Percentiles rank a stretch among this genome's conserved stretches.
phyloP scores from a whole-genome alignment of 2,329 filamentous ascomycete species.

The Bipolaris gigantea region DNA sequence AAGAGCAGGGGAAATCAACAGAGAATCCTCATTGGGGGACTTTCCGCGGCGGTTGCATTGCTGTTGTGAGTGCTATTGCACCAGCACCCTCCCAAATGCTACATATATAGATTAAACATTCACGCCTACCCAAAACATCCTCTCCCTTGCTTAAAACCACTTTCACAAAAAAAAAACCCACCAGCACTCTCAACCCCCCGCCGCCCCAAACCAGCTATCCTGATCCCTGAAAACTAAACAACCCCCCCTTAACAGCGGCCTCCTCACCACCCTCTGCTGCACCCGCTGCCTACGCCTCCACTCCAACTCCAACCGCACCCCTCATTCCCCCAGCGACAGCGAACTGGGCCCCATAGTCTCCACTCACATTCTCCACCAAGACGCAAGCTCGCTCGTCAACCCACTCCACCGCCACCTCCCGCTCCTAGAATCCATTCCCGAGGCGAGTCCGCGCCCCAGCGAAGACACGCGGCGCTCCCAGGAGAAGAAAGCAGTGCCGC shows the following conservation, averaged over 20 bases:
- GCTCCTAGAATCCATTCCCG: conserved; percentile 3
- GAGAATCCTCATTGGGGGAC: conserved; percentile 1
- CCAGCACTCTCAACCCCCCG: background rate
- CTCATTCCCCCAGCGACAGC: background rate
- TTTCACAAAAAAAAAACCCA: background rate
- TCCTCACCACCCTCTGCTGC: conserved; percentile 2
- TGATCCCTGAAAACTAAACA: too few relatives aligned
- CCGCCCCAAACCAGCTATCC: background rate
- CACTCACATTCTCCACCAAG: background rate
- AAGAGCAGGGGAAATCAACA: background rate
- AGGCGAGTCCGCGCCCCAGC: conserved; percentile 11
- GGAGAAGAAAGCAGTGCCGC: background rate
- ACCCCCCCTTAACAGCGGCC: background rate
- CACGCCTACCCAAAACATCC: background rate
- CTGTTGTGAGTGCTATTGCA: conserved; percentile 12
- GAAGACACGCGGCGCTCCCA: background rate
- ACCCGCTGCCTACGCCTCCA: background rate
- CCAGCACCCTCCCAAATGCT: background rate
- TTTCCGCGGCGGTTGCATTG: conserved; percentile 2
- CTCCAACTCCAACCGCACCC: background rate
- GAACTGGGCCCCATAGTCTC: background rate
- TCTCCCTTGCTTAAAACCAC: background rate
- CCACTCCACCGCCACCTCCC: background rate
- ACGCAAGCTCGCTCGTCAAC: background rate
- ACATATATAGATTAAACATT: background rate